Base-by-base conservation (phyloP, 2,329 filamentous ascomycete genomes). In the Claviceps digitariae region DNA sequence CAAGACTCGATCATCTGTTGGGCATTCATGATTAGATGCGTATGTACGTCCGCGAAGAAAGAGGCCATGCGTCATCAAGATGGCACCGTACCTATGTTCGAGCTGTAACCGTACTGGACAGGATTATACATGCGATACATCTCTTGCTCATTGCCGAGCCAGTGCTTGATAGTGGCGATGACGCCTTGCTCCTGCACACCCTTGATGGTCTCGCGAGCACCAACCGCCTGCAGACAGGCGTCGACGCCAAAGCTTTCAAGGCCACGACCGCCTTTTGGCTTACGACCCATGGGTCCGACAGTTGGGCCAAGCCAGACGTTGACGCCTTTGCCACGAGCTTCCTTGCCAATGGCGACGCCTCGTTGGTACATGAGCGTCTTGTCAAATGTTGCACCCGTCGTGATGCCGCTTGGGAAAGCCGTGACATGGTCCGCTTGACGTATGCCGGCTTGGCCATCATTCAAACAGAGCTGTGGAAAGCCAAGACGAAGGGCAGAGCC, bases 401-500 rank as follows among this genome's bases (percentile, higher is more conserved):
- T 89, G 59, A 91, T 86, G n/a, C 86, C 87, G 9, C 86, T 77
- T 0, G 87, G 87, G 60, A 91, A 93, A 0, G 81, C 85, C 0
- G 86, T 90, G 51, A 83, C 81, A 56, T 87, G 81, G 58, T 90
- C 85, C 1, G 84, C 81, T n/a, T 79, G 79, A 29, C 85, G 79
- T 15, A 93, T 73, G 2, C 87, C 87, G 36, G 85, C 72, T 1
- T 85, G 83, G 0, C 80, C 81, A 64, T 90, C 86, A 57, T 87
- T 82, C 3, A 87, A 71, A 61, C 84, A 87, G 6, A 90, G 73
- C 58, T 82, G 79, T 1, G 85, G 83, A 56, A 91, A 84, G 1
- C 84, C 84, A 17, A 90, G 75, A 7, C 87, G 78, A 17, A 72
- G 65, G 1, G 82, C 85, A 55, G 83, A 86, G 12, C 86, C 86